phyloP scores from a whole-genome alignment of 2,329 filamentous ascomycete species.

The Bipolaris sorokiniana region DNA sequence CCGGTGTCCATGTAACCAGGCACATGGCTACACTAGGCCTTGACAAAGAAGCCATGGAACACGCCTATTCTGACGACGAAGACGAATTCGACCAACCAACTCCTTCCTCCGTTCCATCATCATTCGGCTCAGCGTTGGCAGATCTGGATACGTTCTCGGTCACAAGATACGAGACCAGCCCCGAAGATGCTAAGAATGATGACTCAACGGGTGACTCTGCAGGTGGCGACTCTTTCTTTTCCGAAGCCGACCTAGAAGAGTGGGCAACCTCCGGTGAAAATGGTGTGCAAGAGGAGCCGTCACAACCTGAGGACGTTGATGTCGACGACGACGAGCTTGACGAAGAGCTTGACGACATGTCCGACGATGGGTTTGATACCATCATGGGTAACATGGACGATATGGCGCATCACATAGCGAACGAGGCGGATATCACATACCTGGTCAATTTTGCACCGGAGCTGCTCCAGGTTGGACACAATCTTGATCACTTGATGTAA shows the following conservation, averaged over 20 bases:
- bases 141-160: constrained; percentile 24
- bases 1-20: constrained; percentile 10
- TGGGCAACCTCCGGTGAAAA: constrained; percentile 13
- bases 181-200: constrained; percentile 4
- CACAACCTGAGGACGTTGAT: background rate
- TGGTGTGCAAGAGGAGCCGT: background rate
- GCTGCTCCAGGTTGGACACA: constrained; percentile 17
- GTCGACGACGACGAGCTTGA: constrained; percentile 4
- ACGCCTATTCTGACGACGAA: background rate
- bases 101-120: constrained; percentile 14
- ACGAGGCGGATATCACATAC: constrained; percentile 21
- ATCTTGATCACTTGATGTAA: constrained; percentile 16
- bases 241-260: constrained; percentile 17
- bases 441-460: constrained; percentile 32
- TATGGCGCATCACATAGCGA: constrained; percentile 8
- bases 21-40: constrained; percentile 18
- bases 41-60: constrained; percentile 9
- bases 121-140: constrained; percentile 16
- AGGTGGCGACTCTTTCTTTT: constrained; percentile 18
- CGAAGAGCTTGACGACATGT: constrained; percentile 22
- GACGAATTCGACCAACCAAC: background rate
- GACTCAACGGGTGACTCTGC: background rate
- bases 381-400: constrained; percentile 25
- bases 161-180: constrained; percentile 8
- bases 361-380: constrained; percentile 15